Evolutionary conservation across 306 rosid genomes (phyloP), one percentile per base, ranked within the genome.

Genomic region (Fragaria vesca): DNA sequence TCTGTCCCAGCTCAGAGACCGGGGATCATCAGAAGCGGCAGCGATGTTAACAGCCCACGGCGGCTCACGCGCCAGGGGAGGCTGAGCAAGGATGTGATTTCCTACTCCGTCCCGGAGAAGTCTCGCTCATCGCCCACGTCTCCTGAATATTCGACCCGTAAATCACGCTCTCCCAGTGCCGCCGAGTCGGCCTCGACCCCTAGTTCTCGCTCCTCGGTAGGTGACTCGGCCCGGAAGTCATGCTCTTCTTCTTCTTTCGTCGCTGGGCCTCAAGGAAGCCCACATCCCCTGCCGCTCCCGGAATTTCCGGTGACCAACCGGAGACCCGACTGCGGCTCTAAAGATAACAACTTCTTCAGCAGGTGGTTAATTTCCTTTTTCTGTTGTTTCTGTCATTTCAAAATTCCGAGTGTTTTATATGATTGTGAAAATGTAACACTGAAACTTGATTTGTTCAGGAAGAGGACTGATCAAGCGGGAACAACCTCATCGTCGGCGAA

Each of bases 251-350:
- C 82, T 13, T 16, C 78, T 17, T 24, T 47, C 6, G 16, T 38
- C 38, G 76, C 45, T 71, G 16, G 68, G 48, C 71, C 24, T 8
- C 69, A 65, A 34, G 88, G 83, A 3, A 70, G 75, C 20, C 89
- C 97, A 3, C 90, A 80, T 20, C 92, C 94, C n/a, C 51, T 92
- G 74, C 97, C 96, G 17, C 89, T 86, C 32, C 98, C 96, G 3
- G 95, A 83, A 0, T 73, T 85, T 1, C 54, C 74, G 69, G 63
- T 76, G 80, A 71, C 69, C 66, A 16, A 20, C 11, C 87, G 89
- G 43, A 83, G 82, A 36, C 75, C 82, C 12, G 85, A 85, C 66
- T 74, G 82, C 46, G 76, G 66, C 20, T 9, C 73, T 46, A 66
- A 21, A 34, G 75, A 74, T 51, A 79, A 21, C 17, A 26, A 5